Base-by-base conservation (phyloP, 768 basidiomycete species). In the Trametes cubensis region DNA sequence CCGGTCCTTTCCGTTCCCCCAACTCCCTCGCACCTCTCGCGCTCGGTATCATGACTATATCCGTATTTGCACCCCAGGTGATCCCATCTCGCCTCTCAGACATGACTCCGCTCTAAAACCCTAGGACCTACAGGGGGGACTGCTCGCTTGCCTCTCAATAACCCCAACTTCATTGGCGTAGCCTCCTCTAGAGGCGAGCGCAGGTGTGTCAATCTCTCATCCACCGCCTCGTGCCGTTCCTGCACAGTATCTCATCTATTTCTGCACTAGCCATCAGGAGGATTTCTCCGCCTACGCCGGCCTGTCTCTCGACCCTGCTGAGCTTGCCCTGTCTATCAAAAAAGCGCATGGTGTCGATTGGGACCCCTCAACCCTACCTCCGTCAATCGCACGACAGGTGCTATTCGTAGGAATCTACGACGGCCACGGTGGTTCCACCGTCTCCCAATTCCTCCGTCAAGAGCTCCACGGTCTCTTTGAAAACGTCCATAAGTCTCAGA, bases 341-440 rank as follows among this genome's bases (percentile, higher is more conserved):
- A 85, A 85, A 64, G 74, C 76, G 26, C 81, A 86, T 61, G 81
- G 79, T 41, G 73, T 88, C 57, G 83, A 89, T 55, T 96, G 95
- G 95, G 81, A 90, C 64, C 86, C 90, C 0, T 72, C 79, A 26
- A 68, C 67, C 26, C 77, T 84, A 10, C 80, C 79, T 1, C 79
- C 86, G 38, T 76, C 80, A 6, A 76, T 92, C 21, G 81, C 90
- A 1, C 77, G 84, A 28, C 93, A 97, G 73, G 90, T 87, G 7
- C 81, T 93, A 6, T 94, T 92, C 67, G 85, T 94, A 40, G 95
- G 94, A 30, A 88, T 97, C 59, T 97, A 94, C 72, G 95, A 97
- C 61, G 95, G 95, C 8, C 95, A 97, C 70, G 95, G 95, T 7
- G 95, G 95, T 10, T 88, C 88, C n/a, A 88, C 88, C 11, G 94